phyloP scores from a whole-genome alignment of 1,284 basidiomycete species.

The Lignosus rhinocerotis region DNA sequence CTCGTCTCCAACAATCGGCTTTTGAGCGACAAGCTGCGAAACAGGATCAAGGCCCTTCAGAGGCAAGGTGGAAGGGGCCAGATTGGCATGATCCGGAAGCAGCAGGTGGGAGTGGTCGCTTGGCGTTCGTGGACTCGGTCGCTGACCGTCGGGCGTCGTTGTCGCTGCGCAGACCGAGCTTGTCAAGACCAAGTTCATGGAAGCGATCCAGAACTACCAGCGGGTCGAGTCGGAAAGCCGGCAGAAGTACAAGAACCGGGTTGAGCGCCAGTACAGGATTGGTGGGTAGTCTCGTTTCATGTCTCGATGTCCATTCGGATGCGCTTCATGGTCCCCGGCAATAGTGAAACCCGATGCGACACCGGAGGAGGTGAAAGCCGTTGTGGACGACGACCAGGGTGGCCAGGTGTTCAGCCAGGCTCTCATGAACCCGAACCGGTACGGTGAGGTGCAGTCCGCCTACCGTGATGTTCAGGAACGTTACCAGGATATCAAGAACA shows the following conservation, averaged over 20 bases:
- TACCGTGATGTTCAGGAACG: slow-evolving; percentile 96
- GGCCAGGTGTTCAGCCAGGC: slow-evolving; percentile 96
- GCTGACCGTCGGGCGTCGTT: neutral
- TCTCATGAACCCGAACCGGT: slow-evolving; percentile 87
- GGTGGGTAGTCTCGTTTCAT: slow-evolving; percentile 44
- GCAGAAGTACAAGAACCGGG: slow-evolving; percentile 89
- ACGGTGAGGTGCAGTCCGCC: slow-evolving; percentile 87
- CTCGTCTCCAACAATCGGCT: slow-evolving; percentile 79
- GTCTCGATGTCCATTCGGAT: neutral
- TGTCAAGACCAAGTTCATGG: slow-evolving; percentile 81
- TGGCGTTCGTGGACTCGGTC: slow-evolving; percentile 35
- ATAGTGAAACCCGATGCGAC: slow-evolving; percentile 93
- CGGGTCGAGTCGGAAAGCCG: slow-evolving; percentile 92
- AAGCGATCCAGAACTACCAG: slow-evolving; percentile 87
- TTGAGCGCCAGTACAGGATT: slow-evolving; percentile 97
- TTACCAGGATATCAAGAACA: slow-evolving; percentile 93
- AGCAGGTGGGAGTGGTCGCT: slow-evolving; percentile 57
- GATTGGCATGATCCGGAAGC: slow-evolving; percentile 80
- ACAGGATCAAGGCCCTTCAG: slow-evolving; percentile 79
- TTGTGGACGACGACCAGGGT: slow-evolving; percentile 83
- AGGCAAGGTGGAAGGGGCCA: slow-evolving; percentile 69
- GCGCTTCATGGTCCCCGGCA: neutral
- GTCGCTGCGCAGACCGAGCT: slow-evolving; percentile 56
- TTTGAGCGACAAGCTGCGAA: slow-evolving; percentile 74
- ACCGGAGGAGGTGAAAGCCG: slow-evolving; percentile 86